Conservation (phyloP, 1,139 yeast species). For the Suhomyces anneliseae region DNA sequence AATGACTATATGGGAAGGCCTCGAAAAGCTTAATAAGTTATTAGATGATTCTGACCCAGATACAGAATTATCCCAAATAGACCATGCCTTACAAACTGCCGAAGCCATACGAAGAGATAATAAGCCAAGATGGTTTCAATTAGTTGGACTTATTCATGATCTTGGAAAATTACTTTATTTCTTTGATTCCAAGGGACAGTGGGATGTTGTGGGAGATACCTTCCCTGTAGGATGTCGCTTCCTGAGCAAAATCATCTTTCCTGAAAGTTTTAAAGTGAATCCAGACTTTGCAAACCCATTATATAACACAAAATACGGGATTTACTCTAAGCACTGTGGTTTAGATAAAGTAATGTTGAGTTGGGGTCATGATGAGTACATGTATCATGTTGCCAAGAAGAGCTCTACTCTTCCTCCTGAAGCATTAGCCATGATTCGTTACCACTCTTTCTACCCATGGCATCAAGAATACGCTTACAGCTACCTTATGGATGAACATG, state of each 20-base stretch:
- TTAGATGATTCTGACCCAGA: conserved; percentile 76
- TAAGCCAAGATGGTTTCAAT: conserved; percentile 74
- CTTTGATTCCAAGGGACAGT: conserved; percentile 70
- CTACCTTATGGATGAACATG: conserved; percentile 66
- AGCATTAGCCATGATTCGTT: conserved; percentile 72
- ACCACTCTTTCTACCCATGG: conserved; percentile 78
- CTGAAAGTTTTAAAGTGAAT: conserved; percentile 58
- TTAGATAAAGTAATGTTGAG: conserved; percentile 69
- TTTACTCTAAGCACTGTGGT: conserved; percentile 65
- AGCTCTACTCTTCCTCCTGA: conserved; percentile 65
- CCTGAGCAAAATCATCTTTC: conserved; percentile 58
- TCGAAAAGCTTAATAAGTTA: conserved; percentile 59
- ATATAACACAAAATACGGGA: conserved; percentile 66
- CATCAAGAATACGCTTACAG: conserved; percentile 69
- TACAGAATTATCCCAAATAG: conserved; percentile 71
- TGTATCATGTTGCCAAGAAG: conserved; percentile 69
- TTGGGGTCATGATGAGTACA: conserved; percentile 81
- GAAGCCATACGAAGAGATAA: conserved; percentile 69
- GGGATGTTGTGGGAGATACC: conserved; percentile 85
- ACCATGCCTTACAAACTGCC: conserved; percentile 75
- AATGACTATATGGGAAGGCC: conserved; percentile 74
- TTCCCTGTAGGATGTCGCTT: conserved; percentile 74
- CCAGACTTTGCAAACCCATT: conserved; percentile 65
- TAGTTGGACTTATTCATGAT: conserved; percentile 72
- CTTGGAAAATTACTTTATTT: conserved; percentile 68